Conservation (phyloP, 1,139 yeast species). For the Yamadazyma trypodendri region DNA sequence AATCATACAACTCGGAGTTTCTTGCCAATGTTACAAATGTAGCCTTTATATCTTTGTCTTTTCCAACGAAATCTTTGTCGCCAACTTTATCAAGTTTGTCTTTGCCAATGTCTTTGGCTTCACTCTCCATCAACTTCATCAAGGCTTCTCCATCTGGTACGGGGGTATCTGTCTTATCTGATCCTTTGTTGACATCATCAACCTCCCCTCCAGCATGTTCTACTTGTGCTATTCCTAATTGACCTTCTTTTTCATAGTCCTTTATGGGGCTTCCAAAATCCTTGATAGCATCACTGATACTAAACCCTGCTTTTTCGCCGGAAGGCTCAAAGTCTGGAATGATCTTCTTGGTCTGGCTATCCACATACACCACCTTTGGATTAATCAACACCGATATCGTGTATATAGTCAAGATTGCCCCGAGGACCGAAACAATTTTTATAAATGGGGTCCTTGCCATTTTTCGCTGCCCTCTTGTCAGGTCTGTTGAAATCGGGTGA, state of each 20-base stretch:
- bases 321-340: slow-evolving; percentile 15
- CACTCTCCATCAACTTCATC: neutral
- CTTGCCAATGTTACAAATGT: slow-evolving; percentile 61
- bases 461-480: neutral
- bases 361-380: slow-evolving; percentile 26
- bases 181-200: neutral
- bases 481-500: too few relatives aligned
- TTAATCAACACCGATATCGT: slow-evolving; percentile 15
- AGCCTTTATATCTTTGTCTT: slow-evolving; percentile 46
- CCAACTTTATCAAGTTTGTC: too few relatives aligned
- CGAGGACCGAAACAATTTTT: slow-evolving; percentile 19
- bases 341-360: slow-evolving; percentile 21
- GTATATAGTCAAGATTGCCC: slow-evolving; percentile 20
- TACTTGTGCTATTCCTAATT: slow-evolving; percentile 14
- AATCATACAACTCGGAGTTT: slow-evolving; percentile 63
- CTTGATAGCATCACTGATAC: neutral
- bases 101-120: too few relatives aligned
- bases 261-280: slow-evolving; percentile 15
- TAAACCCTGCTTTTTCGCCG: neutral
- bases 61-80: slow-evolving; percentile 13
- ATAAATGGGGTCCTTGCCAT: slow-evolving; percentile 23
- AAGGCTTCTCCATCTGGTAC: neutral
- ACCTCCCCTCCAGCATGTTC: slow-evolving; percentile 5
- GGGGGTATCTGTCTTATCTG: neutral
- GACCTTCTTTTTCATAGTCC: slow-evolving; percentile 17